phyloP scores from a whole-genome alignment of 805 yeast genomes.

The Saturnispora sanitii region DNA sequence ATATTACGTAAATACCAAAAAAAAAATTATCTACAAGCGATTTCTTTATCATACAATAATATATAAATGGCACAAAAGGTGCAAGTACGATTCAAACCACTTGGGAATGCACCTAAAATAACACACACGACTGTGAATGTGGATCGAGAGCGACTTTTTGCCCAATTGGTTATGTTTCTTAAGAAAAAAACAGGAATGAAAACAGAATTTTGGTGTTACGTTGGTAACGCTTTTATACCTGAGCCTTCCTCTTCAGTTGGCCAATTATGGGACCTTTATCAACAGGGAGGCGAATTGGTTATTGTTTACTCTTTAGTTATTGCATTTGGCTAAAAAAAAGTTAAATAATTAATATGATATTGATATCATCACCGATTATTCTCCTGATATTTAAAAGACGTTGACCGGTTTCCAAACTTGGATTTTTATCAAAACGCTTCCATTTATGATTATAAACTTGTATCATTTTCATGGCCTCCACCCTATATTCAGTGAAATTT shows the following conservation, averaged over 20 bases:
- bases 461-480: background rate
- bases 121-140: constrained; percentile 31
- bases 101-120: constrained; percentile 45
- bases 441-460: background rate
- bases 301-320: constrained; percentile 37
- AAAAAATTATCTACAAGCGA: too few relatives aligned
- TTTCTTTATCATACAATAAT: too few relatives aligned
- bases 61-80: constrained; percentile 19
- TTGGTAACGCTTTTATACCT: constrained; percentile 38
- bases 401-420: background rate
- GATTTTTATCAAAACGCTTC: background rate
- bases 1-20: too few relatives aligned
- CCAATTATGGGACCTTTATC: constrained; percentile 22
- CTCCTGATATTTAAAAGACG: background rate
- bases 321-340: constrained; percentile 33
- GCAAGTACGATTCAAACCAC: constrained; percentile 46
- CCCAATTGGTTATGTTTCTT: constrained; percentile 38
- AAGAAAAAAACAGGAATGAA: constrained; percentile 31
- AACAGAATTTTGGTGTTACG: constrained; percentile 29
- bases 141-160: constrained; percentile 36
- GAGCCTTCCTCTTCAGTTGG: constrained; percentile 32
- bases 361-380: background rate
- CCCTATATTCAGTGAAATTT: background rate
- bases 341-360: background rate
- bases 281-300: constrained; percentile 30